phyloP scores from a whole-genome alignment of 2,329 filamentous ascomycete species.

The Fusarium abutilonis region DNA sequence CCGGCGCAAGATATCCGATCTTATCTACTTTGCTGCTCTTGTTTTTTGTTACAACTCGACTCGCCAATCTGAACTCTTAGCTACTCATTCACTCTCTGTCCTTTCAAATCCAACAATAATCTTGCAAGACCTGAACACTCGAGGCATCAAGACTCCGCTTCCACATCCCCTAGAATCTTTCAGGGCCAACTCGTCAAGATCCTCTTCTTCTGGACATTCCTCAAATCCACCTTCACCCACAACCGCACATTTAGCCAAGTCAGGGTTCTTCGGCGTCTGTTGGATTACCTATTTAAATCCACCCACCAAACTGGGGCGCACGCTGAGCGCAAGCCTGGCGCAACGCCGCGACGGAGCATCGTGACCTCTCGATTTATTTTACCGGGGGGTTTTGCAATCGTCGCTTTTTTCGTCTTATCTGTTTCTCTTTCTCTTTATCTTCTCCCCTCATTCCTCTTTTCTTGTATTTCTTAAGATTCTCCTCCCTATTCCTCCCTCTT shows the following conservation, averaged over 20 bases:
- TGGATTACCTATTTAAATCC: slow-evolving; percentile 42
- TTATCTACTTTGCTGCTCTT: slow-evolving; percentile 16
- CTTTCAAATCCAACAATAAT: slow-evolving; percentile 14
- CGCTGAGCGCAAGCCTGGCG: slow-evolving; percentile 39
- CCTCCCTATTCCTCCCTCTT: slow-evolving; percentile 7
- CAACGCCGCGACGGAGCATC: slow-evolving; percentile 46
- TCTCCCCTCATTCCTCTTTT: slow-evolving; percentile 18
- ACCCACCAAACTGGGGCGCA: slow-evolving; percentile 39
- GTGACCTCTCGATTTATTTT: slow-evolving; percentile 42
- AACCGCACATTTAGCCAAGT: slow-evolving; percentile 35
- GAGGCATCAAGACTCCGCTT: slow-evolving; percentile 30
- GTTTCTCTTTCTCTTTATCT: slow-evolving; percentile 21
- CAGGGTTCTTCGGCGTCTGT: slow-evolving; percentile 33
- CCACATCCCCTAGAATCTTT: slow-evolving; percentile 40
- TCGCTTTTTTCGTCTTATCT: slow-evolving; percentile 19
- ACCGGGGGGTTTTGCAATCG: slow-evolving; percentile 31
- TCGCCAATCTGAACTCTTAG: slow-evolving; percentile 13
- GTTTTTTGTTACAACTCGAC: slow-evolving; percentile 7
- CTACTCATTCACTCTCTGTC: slow-evolving; percentile 10
- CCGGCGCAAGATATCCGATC: slow-evolving; percentile 32
- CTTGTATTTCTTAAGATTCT: slow-evolving; percentile 21
- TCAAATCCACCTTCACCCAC: slow-evolving; percentile 45
- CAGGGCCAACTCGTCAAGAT: slow-evolving; percentile 29
- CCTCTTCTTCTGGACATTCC: slow-evolving; percentile 28
- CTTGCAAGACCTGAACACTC: slow-evolving; percentile 15